Evolutionary conservation across 306 rosid species (phyloP).

Genomic region (Casuarina glauca): DNA sequence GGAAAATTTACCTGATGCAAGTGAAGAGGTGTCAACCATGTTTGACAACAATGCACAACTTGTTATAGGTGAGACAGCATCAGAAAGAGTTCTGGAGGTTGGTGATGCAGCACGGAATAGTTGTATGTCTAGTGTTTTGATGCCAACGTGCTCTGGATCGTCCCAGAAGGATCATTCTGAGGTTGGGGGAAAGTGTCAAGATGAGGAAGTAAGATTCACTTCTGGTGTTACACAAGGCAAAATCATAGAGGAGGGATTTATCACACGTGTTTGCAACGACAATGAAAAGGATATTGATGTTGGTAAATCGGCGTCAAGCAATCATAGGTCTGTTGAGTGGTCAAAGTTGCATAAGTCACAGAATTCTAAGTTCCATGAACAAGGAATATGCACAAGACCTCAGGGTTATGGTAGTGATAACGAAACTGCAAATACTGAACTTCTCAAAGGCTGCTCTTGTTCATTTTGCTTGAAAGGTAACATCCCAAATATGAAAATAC

Average conservation of each 20-base stretch:
- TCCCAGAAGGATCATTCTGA: conserved; percentile 18
- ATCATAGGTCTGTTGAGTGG: conserved; percentile 28
- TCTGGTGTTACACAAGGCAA: conserved; percentile 24
- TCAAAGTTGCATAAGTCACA: conserved; percentile 32
- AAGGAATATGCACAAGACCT: conserved; percentile 58
- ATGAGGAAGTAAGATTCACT: conserved; percentile 17
- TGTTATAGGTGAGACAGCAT: background rate
- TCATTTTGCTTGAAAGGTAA: conserved; percentile 87
- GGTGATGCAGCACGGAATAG: conserved; percentile 35
- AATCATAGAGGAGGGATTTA: conserved; percentile 29
- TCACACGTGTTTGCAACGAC: conserved; percentile 26
- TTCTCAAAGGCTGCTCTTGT: conserved; percentile 65
- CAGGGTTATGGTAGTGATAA: conserved; percentile 32
- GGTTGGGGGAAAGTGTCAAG: conserved; percentile 22
- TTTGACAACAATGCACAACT: conserved; percentile 8
- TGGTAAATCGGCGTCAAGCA: conserved; percentile 26
- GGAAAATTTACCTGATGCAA: conserved; percentile 5
- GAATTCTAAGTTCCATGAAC: conserved; percentile 39
- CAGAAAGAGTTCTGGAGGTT: conserved; percentile 1
- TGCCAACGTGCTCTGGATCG: conserved; percentile 13
- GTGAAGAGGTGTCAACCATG: conserved; percentile 17
- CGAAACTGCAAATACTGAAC: conserved; percentile 32
- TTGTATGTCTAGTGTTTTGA: conserved; percentile 23
- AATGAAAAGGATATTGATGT: conserved; percentile 24
- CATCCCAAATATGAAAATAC: background rate